A percentile compares a stretch with the other conserved stretches of the same genome.
These are phyloP conservation scores for Pinus tabuliformis DNA, from an alignment of 75 land plant genomes.

Conservation along the genomic window DNA sequence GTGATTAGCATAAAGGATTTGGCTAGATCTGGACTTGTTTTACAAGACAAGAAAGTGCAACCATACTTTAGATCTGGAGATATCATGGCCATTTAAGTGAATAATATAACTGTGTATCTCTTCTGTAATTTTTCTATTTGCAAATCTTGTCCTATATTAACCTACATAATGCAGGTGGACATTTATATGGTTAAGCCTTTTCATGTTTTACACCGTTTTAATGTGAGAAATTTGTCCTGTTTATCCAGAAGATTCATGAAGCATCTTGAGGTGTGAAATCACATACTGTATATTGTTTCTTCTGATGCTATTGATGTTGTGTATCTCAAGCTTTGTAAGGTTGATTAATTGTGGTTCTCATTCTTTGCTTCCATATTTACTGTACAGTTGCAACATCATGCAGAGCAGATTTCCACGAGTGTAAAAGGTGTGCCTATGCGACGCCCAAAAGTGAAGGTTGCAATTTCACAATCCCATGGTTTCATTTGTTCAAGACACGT, in stretches of 20 bases:
- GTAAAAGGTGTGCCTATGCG: conserved; percentile 25
- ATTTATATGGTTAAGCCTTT: background rate
- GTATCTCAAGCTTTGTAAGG: background rate
- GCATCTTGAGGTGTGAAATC: background rate
- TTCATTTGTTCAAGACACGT: background rate
- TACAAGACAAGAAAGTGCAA: background rate
- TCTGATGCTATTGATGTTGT: background rate
- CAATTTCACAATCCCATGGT: background rate
- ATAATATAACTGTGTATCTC: background rate
- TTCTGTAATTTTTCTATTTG: background rate
- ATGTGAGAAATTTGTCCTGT: background rate
- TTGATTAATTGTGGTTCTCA: background rate
- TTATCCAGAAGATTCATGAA: background rate
- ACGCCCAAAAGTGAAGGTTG: conserved; percentile 63
- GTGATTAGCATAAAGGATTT: too few relatives aligned
- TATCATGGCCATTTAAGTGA: background rate
- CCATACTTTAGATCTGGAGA: background rate
- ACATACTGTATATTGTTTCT: background rate
- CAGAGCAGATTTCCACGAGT: conserved; percentile 16
- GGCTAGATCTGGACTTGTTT: too few relatives aligned
- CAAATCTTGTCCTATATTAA: background rate
- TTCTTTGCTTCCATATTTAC: background rate
- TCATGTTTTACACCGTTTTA: background rate
- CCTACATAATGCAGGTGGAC: background rate
- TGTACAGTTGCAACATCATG: conserved; percentile 24